phyloP scores from a whole-genome alignment of 1,284 basidiomycete genomes.

The Tausonia pullulans region DNA sequence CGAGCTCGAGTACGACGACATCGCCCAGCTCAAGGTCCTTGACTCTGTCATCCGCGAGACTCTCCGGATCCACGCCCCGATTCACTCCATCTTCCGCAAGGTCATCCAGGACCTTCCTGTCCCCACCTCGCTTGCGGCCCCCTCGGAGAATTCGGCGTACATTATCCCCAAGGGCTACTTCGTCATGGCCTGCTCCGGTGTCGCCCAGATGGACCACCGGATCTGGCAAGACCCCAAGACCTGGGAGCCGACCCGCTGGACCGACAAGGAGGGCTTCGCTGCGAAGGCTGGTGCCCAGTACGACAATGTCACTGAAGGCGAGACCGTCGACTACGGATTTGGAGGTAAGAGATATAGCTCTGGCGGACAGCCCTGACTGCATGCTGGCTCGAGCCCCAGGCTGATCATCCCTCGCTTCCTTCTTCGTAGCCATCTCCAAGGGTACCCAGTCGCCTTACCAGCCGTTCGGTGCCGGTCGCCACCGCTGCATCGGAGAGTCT shows the following conservation, averaged over 20 bases:
- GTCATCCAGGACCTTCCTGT: slow-evolving; percentile 76
- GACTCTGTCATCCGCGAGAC: slow-evolving; percentile 88
- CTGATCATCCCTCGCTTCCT: neutral
- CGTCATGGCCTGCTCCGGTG: slow-evolving; percentile 79
- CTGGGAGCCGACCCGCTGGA: slow-evolving; percentile 81
- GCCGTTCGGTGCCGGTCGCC: slow-evolving; percentile 91
- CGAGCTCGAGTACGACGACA: slow-evolving; percentile 74
- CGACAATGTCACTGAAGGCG: slow-evolving; percentile 44
- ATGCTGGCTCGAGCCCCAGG: too few relatives aligned
- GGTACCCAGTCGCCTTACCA: slow-evolving; percentile 85
- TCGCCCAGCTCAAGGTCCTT: slow-evolving; percentile 59
- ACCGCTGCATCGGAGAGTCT: slow-evolving; percentile 88
- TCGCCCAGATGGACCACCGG: slow-evolving; percentile 74
- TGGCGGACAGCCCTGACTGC: too few relatives aligned
- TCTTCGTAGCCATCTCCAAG: slow-evolving; percentile 50
- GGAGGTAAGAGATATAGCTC: slow-evolving; percentile 44
- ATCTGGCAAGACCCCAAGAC: slow-evolving; percentile 64
- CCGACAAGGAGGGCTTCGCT: slow-evolving; percentile 62
- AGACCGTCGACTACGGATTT: slow-evolving; percentile 93
- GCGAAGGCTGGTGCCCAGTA: slow-evolving; percentile 63
- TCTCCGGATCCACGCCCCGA: slow-evolving; percentile 80
- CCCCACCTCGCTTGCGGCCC: slow-evolving; percentile 66
- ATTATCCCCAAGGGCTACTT: slow-evolving; percentile 86
- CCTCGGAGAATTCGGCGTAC: slow-evolving; percentile 56
- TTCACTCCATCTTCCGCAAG: slow-evolving; percentile 67